These are phyloP conservation scores for Globisporangium barbulae DNA, from an alignment of 352 stramenopile genomes.

Conservation along the genomic window DNA sequence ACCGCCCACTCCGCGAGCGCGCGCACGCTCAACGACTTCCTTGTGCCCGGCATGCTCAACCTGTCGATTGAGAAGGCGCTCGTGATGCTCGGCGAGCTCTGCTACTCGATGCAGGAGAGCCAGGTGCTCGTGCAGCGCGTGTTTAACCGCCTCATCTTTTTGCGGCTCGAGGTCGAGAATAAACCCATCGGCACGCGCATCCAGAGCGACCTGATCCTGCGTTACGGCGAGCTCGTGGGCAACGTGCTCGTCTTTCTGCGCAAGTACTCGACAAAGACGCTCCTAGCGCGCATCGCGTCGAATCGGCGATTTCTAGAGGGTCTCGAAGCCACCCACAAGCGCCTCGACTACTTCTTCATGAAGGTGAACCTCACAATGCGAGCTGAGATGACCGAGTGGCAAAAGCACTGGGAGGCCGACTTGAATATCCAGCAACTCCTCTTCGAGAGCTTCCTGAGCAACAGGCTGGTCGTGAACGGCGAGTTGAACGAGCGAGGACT, in stretches of 20 bases:
- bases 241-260: background rate
- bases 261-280: conserved; percentile 11
- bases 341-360: conserved; percentile 7
- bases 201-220: conserved; percentile 14
- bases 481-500: background rate
- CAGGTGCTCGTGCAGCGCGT: conserved; percentile 13
- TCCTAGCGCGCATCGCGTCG: conserved; percentile 7
- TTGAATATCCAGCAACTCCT: background rate
- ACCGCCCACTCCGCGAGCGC: background rate
- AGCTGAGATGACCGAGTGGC: conserved; percentile 8
- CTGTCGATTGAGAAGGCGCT: conserved; percentile 12
- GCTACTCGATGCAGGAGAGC: conserved; percentile 15
- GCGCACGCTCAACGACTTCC: conserved; percentile 4
- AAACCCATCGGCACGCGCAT: conserved; percentile 11
- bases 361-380: background rate
- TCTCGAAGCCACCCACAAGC: background rate
- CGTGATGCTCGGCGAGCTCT: conserved; percentile 1
- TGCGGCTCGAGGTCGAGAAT: conserved; percentile 11
- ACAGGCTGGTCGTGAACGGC: background rate
- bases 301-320: conserved; percentile 1
- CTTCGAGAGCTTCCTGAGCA: background rate
- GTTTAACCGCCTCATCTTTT: conserved; percentile 6
- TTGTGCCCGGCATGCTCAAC: conserved; percentile 17
- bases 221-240: conserved; percentile 13
- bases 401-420: background rate